Base-by-base conservation (phyloP, 2,329 filamentous ascomycete genomes). In the Helotiales sp. region DNA sequence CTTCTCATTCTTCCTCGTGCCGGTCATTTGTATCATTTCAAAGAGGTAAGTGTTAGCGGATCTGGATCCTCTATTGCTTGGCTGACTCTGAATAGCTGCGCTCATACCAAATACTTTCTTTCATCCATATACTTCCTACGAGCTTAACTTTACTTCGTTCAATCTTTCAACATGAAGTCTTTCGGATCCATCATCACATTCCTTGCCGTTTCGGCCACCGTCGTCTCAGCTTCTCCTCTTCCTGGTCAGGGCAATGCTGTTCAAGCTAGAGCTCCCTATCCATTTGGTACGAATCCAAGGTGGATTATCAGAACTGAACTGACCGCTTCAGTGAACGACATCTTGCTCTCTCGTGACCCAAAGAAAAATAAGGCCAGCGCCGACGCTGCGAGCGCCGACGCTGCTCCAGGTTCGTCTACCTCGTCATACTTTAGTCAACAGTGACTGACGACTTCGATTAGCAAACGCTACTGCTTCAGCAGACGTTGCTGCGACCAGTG, bases 161-260 rank as follows among this genome's bases (percentile, higher is more conserved):
- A 69, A 55, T 58, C 57, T 52, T 59, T 66, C 71, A 75, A 64
- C 57, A 76, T 76, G 74, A 76, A 75, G 70, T 73, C 72, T 66
- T 68, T 75, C 62, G 69, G 69, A 62, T 66, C 72, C 59, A 69
- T 75, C 62, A 58, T 76, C 50, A 63, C 74, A 61, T 66, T 70
- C 63, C 58, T 76, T 63, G 73, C 73, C 59, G 57, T 74, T 49
- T 71, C 69, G 48, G 72, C 72, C 52, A 69, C 69, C 44, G 54
- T 69, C 38, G 71, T 73, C 24, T 72, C 70, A 40, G 67, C 70
- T 47, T 61, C 62, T 58, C 67, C 65, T 50, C 52, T 70, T 25
- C 65, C 67, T 36, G 58, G 27, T 31, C n/a, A 34, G 22, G 54
- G 49, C 27, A 47, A 61, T 48, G 48, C 47, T 24, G 17, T 70